Base-by-base conservation (phyloP, 2,329 filamentous ascomycete genomes). In the Colletotrichum godetiae region DNA sequence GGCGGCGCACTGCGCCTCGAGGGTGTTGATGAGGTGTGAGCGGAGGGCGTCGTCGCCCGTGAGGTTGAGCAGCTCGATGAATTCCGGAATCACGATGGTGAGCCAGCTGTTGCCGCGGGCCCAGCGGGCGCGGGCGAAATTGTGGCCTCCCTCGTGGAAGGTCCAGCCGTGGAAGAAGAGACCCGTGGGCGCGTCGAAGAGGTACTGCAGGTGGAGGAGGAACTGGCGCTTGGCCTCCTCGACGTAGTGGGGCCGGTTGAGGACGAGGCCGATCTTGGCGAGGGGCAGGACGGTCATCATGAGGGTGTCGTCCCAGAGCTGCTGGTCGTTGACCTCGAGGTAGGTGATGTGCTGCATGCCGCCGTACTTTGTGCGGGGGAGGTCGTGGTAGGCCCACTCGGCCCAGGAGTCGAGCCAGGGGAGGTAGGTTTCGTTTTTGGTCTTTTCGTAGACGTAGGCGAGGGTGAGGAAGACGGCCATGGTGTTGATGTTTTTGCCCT, bases 221-320 rank as follows among this genome's bases (percentile, higher is more conserved):
- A 95, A 95, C 81, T 95, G 94, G 8, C 89, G 86, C 83, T 94
- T 94, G 12, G 93, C 93, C 82, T 96, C 94, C 55, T 91, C 92
- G 31, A 95, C 86, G 79, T 96, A 96, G 76, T 93, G 88, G 0
- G 92, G 92, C 1, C 93, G 86, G 74, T 89, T 86, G 3, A 96
- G 87, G 4, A 95, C 85, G 68, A 91, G 87, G 0, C 94, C 94
- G 74, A 95, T 95, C 84, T 95, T 95, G 22, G 93, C 93, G 22
- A 95, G 86, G 1, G 94, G 94, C 82, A 95, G 84, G 6, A 95
- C 93, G 0, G 93, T 95, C 94, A 96, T 96, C 93, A 96, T 95
- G 57, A 96, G 86, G 6, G 94, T 96, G 80, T 96, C 94, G 76
- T 95, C 94, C 94, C 94, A 96, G 27, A 95, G 86, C 84, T 95